phyloP scores from a whole-genome alignment of 352 stramenopile genomes.

The Pythium rishiriense region DNA sequence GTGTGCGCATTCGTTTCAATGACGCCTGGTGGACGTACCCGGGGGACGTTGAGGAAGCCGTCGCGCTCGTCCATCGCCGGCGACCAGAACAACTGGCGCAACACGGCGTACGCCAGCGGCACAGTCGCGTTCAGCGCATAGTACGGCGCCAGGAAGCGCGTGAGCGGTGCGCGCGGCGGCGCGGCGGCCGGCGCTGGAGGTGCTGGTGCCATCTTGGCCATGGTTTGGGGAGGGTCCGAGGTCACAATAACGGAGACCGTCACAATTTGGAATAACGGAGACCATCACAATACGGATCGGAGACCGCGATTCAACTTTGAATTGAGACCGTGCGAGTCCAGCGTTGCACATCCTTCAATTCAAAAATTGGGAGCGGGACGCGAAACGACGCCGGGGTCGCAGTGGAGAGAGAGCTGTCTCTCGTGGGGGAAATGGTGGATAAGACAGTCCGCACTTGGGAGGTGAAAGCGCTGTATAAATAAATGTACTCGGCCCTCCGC shows the following conservation, averaged over 20 bases:
- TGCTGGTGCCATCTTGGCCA: neutral
- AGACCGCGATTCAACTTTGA: neutral
- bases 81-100: slow-evolving; percentile 45
- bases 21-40: slow-evolving; percentile 43
- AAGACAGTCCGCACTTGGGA: no score
- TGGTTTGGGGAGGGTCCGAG: neutral
- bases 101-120: slow-evolving; percentile 55
- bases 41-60: slow-evolving; percentile 61
- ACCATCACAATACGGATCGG: neutral
- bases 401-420: no score
- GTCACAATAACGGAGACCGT: neutral
- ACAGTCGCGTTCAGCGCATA: slow-evolving; percentile 62
- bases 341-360: no score
- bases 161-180: slow-evolving; percentile 15
- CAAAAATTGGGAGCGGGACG: no score
- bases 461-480: no score
- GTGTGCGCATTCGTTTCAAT: no score
- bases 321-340: no score
- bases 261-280: neutral
- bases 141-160: slow-evolving; percentile 68
- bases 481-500: no score
- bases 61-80: slow-evolving; percentile 48
- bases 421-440: no score
- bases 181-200: no score
- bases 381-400: slow-evolving; percentile 5